Percentiles rank a stretch among this genome's conserved stretches.
Evolutionary conservation across 352 stramenopile genomes (phyloP).

Genomic region (Pythium aristosporum): DNA sequence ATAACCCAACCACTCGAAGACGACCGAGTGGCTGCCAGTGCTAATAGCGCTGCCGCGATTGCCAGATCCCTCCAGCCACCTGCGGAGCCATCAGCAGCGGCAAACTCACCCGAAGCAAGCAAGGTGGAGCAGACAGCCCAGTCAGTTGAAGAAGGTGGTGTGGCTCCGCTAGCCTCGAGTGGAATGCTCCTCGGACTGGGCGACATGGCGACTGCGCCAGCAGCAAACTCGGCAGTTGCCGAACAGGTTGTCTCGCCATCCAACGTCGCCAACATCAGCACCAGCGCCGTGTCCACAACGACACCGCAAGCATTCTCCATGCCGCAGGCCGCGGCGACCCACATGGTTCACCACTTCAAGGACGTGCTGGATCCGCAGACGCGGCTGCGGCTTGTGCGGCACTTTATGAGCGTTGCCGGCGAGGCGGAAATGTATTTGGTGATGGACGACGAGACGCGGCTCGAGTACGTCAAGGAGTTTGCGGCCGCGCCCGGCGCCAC

Average conservation of each 20-base stretch:
- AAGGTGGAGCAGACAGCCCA: not conserved
- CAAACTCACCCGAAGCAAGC: not conserved
- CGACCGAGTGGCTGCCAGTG: not conserved
- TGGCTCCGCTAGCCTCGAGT: not conserved
- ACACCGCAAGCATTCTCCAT: constrained; percentile 3
- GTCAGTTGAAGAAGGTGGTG: not conserved
- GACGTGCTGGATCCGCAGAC: constrained; percentile 30
- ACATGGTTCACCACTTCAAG: constrained; percentile 48
- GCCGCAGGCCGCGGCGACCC: constrained; percentile 38
- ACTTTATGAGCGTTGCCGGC: constrained; percentile 33
- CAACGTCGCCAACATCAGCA: not conserved
- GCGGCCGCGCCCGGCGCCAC: not conserved
- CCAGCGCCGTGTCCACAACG: not conserved
- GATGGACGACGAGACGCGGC: constrained; percentile 45
- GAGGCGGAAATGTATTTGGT: constrained; percentile 48
- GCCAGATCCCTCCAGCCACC: constrained; percentile 19
- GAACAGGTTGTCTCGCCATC: not conserved
- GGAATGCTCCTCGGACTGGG: constrained; percentile 19
- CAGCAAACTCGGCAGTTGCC: not conserved
- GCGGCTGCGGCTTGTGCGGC: constrained; percentile 40
- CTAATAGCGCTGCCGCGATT: constrained; percentile 9
- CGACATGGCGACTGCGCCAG: constrained; percentile 8
- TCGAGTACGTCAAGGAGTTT: constrained; percentile 55
- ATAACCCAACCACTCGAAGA: not conserved
- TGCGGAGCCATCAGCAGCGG: not conserved